phyloP scores from a whole-genome alignment of 169 alveolate species.

The Plasmodium coatneyi region DNA sequence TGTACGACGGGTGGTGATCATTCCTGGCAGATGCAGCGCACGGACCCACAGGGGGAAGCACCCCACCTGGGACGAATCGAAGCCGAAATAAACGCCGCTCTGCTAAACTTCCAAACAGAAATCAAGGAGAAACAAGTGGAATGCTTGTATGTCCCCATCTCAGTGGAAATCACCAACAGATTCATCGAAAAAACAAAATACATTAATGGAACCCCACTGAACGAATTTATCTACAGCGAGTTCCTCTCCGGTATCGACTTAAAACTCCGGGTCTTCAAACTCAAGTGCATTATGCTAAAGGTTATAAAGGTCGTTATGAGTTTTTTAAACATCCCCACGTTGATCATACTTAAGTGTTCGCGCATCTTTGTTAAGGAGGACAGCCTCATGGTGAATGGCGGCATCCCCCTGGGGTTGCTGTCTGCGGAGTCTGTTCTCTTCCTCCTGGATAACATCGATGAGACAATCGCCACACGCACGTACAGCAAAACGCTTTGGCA shows the following conservation, averaged over 20 bases:
- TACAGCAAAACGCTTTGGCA: slow-evolving; percentile 49
- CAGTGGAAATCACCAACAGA: slow-evolving; percentile 14
- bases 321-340: neutral
- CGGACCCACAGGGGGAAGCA: neutral
- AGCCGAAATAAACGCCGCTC: slow-evolving; percentile 17
- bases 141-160: slow-evolving; percentile 32
- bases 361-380: slow-evolving; percentile 48
- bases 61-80: slow-evolving; percentile 1
- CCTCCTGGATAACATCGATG: slow-evolving; percentile 18
- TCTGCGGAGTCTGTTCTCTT: slow-evolving; percentile 10
- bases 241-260: slow-evolving; percentile 64
- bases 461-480: slow-evolving; percentile 37
- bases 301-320: slow-evolving; percentile 10
- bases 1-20: neutral
- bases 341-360: slow-evolving; percentile 45
- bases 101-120: neutral
- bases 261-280: slow-evolving; percentile 43
- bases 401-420: slow-evolving; percentile 42
- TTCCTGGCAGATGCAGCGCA: neutral
- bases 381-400: slow-evolving; percentile 29
- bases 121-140: slow-evolving; percentile 43
- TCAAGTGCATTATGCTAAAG: slow-evolving; percentile 45
- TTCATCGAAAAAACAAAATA: slow-evolving; percentile 39
- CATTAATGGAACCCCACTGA: slow-evolving; percentile 54
- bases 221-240: slow-evolving; percentile 67